phyloP scores from a whole-genome alignment of 306 rosid genomes.

The Gleditsia sinensis region DNA sequence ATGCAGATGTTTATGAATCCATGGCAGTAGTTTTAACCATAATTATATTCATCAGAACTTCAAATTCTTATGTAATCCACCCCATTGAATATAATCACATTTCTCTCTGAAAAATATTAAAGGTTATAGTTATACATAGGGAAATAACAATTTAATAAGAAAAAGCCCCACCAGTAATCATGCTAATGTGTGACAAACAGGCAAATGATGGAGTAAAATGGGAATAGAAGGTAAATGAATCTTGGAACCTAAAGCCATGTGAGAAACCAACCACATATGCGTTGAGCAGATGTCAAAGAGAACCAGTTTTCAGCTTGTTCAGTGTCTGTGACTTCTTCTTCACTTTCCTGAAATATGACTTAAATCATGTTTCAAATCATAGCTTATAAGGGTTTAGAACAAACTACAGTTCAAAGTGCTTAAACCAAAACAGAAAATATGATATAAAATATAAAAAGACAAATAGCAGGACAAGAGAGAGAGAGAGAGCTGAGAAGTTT shows the following conservation, averaged over 20 bases:
- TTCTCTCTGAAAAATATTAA: not conserved
- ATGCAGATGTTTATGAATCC: slow-evolving; percentile 20
- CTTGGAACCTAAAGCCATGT: slow-evolving; percentile 17
- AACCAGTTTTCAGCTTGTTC: slow-evolving; percentile 99
- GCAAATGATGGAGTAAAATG: slow-evolving; percentile 3
- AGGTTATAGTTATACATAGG: not conserved
- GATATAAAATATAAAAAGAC: not conserved
- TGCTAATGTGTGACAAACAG: slow-evolving; percentile 11
- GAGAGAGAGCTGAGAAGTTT: not conserved
- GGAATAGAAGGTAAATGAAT: slow-evolving; percentile 21
- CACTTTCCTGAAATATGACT: slow-evolving; percentile 75
- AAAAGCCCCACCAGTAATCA: not conserved
- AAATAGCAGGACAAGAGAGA: slow-evolving; percentile 1
- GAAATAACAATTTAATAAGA: not conserved
- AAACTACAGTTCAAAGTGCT: not conserved
- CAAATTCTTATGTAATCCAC: slow-evolving; percentile 1
- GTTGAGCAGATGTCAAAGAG: slow-evolving; percentile 95
- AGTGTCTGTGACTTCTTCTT: slow-evolving; percentile 97
- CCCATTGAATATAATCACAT: not conserved
- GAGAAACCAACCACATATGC: slow-evolving; percentile 86
- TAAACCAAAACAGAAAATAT: slow-evolving; percentile 14
- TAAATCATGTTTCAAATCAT: slow-evolving; percentile 18
- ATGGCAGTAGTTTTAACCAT: not conserved
- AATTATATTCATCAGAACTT: slow-evolving; percentile 15
- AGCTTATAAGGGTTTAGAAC: not conserved